These are phyloP conservation scores for Trichoderma semiorbis DNA, from an alignment of 2,329 filamentous ascomycete genomes.

Conservation along the genomic window DNA sequence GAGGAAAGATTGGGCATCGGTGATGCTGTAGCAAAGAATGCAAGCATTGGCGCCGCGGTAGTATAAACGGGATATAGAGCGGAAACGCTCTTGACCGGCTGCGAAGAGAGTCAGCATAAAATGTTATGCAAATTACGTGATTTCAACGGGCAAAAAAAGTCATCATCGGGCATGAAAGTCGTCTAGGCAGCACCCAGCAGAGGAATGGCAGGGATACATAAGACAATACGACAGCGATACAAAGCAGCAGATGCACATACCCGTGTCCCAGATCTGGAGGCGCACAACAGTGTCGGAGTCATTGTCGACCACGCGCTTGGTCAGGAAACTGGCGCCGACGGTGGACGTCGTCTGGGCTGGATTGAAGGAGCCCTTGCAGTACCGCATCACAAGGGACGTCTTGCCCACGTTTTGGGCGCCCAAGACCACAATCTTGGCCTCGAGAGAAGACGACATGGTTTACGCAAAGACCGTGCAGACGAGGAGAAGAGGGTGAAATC, in stretches of 20 bases:
- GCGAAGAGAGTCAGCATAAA: slow-evolving; percentile 15
- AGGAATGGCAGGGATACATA: slow-evolving; percentile 8
- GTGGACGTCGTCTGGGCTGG: slow-evolving; percentile 64
- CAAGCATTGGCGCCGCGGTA: slow-evolving; percentile 94
- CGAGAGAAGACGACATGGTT: slow-evolving; percentile 49
- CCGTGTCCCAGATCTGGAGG: slow-evolving; percentile 96
- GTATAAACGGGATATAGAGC: slow-evolving; percentile 91
- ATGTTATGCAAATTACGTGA: background rate
- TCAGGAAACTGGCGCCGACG: slow-evolving; percentile 77
- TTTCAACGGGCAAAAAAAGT: background rate
- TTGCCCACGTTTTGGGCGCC: slow-evolving; percentile 78
- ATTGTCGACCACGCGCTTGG: slow-evolving; percentile 75
- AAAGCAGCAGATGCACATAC: slow-evolving; percentile 33
- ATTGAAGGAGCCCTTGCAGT: slow-evolving; percentile 68
- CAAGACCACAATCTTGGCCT: slow-evolving; percentile 78
- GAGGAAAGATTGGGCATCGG: slow-evolving; percentile 76
- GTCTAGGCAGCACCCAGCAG: background rate
- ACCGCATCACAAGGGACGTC: slow-evolving; percentile 73
- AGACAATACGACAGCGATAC: background rate
- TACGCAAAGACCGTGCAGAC: background rate
- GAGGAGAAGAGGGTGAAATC: background rate
- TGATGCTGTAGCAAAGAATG: slow-evolving; percentile 93
- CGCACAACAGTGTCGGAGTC: slow-evolving; percentile 83
- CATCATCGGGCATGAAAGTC: background rate
- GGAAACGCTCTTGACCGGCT: slow-evolving; percentile 91